Base-by-base conservation (phyloP, 1,284 basidiomycete species). In the Cryptococcus sp. region DNA sequence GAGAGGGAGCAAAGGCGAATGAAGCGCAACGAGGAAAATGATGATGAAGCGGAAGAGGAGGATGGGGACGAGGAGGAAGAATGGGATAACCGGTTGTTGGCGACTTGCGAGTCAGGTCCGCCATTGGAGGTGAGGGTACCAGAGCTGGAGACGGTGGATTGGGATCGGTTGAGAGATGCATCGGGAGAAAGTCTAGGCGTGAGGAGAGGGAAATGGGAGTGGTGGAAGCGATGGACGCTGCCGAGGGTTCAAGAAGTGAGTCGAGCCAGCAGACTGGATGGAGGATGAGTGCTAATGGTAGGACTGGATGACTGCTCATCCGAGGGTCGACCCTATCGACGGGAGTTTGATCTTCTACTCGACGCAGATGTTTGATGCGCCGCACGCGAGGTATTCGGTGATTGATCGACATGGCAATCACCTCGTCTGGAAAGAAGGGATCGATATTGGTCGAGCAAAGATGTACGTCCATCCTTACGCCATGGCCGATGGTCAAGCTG, bases 281-380 rank as follows among this genome's bases (percentile, higher is more conserved):
- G 56, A 60, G 34, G 12, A n/a, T n/a, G n/a, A n/a, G n/a, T n/a
- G n/a, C n/a, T n/a, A n/a, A n/a, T n/a, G 2, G 4, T 59, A 76
- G 56, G 75, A 78, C 49, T 77, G 75, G 68, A 76, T 75, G 43
- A 77, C 76, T 0, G 75, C 75, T 0, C 77, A 76, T 57, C 77
- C 77, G 3, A 69, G 75, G 6, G 59, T 74, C 21, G 76, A 77
- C 50, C 76, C 75, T 0, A 56, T 69, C 10, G 76, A 75, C 16
- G 73, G 74, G 11, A 75, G 76, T 45, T 57, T 78, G 18, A 56
- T 78, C 4, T 68, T 77, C 49, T 77, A 66, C 47, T 63, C 73
- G 48, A 72, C 73, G 35, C 73, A 72, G 53, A 74, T 74, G 51
- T 76, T 77, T 54, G 62, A 73, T 25, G 63, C 71, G 7, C 74